phyloP scores from a whole-genome alignment of 2,329 filamentous ascomycete species.

The Colletotrichum cereale region DNA sequence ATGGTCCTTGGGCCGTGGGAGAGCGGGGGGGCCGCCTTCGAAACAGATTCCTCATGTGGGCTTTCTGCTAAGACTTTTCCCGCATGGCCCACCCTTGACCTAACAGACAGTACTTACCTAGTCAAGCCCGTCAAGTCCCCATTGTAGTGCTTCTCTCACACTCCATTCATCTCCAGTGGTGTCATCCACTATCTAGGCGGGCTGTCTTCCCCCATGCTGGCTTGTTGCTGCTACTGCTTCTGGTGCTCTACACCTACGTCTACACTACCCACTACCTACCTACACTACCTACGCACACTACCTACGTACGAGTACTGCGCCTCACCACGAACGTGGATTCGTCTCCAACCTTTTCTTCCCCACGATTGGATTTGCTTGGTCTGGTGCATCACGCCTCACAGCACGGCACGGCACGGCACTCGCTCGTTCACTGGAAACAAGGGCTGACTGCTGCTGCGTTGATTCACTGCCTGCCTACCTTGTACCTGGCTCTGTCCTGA shows the following conservation, averaged over 20 bases:
- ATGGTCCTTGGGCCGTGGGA: conserved; percentile 20
- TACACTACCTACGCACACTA: too few relatives aligned
- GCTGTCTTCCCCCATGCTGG: not conserved
- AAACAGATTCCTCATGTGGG: not conserved
- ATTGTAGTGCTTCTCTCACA: conserved; percentile 25
- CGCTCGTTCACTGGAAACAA: not conserved
- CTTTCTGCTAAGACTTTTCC: conserved; percentile 13
- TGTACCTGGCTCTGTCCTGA: not conserved
- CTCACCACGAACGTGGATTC: conserved; percentile 2
- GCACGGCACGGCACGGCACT: not conserved
- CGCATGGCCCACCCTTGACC: accelerated
- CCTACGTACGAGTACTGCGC: conserved; percentile 7
- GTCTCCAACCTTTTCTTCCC: conserved; percentile 23
- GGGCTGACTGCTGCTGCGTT: conserved; percentile 7
- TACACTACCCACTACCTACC: too few relatives aligned
- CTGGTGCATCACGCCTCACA: conserved; percentile 1
- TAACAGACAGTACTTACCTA: conserved; percentile 2
- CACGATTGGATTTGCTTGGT: conserved; percentile 20
- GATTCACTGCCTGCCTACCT: conserved; percentile 15
- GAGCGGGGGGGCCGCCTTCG: conserved; percentile 26
- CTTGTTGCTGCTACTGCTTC: conserved; percentile 15
- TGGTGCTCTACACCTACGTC: conserved; percentile 10
- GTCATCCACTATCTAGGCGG: not conserved
- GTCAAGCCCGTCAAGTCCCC: conserved; percentile 2
- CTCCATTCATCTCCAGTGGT: conserved; percentile 12